Evolutionary conservation across 23 red algal species (phyloP), one percentile per base, ranked within the genome.

Genomic region (Gracilaria gracilis): DNA sequence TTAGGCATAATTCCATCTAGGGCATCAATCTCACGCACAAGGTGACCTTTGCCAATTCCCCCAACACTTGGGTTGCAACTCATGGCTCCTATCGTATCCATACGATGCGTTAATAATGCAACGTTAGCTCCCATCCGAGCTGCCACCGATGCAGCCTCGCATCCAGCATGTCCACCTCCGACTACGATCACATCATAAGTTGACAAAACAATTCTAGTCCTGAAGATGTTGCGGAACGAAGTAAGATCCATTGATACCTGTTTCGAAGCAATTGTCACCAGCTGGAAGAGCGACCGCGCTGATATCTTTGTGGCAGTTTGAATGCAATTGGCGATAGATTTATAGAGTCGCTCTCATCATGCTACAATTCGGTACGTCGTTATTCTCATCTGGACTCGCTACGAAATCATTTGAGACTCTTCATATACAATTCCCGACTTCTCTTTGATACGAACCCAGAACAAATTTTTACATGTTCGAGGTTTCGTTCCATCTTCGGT

Each of bases 1-100:
- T 46, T 49, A 44, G 58, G 59, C 93, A 95, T 95, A 27, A 95
- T 39, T 48, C 93, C 93, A 77, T 84, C 86, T 55, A 95, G 69
- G n/a, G 93, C 93, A 67, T 95, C 93, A 27, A 95, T 73, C 79
- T 95, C 93, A 24, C 93, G 84, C 11, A 95, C 93, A 37, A 95
- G 62, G 35, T 95, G 93, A n/a, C 93, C 93, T 48, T 95, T 95
- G 12, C 93, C 93, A 25, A 95, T 62, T 31, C 93, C 93, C 32
- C 93, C 93, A 65, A 95, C 72, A 55, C 84, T 90, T 11, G 93
- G 93, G 67, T 95, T 95, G 64, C 93, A 95, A 51, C 83, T 89
- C 86, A 95, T 90, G 42, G 81, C 73, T 4, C 93, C 93, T 42
- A 95, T 85, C 11, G 85, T 49, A 32, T 75, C 76, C 57, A 70